Evolutionary conservation across 2,329 filamentous ascomycete genomes (phyloP), one percentile per base, ranked within the genome.

Genomic region (Verticillium nonalfalfae): DNA sequence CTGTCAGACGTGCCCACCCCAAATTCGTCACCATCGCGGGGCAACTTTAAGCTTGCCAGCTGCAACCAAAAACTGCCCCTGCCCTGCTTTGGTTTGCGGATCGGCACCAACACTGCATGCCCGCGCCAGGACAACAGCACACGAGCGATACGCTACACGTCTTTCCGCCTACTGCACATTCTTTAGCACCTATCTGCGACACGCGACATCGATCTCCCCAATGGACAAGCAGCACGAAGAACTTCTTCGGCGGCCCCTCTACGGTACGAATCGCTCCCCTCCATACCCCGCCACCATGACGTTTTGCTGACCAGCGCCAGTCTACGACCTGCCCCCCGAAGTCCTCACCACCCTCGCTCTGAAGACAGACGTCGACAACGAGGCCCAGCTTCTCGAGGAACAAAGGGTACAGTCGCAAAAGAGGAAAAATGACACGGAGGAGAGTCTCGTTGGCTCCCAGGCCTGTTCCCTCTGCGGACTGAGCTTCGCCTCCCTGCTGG

Each of bases 391-490:
- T 35, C 35, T 39, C 35, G 56, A 58, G 10, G 67, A 66, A 36
- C 63, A 69, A 9, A 21, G 40, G 9, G 21, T 21, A 21, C 68
- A 63, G 54, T 66, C 68, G 56, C 60, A 66, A 15, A 54, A 56
- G n/a, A 52, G 63, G 2, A 21, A 56, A 57, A 18, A 56, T 18
- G 59, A 70, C 1, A 66, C 69, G 14, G 65, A 71, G 65, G 74
- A 77, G 70, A 75, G 77, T 66, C 68, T 81, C 63, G 81, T 84
- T 40, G 85, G 86, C 10, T 83, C 90, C 6, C 93, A 90, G 62
- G 85, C 91, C 14, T 99, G 95, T 73, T 86, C 88, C 1, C 81
- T 98, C 4, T 99, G 95, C 75, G 80, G 82, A 45, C 81, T 93
- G 40, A 79, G 83, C 5, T 97, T 96, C 69, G 71, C 81, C 36